Base-by-base conservation (phyloP, 1,284 basidiomycete genomes). In the Hymenochaete sp. region DNA sequence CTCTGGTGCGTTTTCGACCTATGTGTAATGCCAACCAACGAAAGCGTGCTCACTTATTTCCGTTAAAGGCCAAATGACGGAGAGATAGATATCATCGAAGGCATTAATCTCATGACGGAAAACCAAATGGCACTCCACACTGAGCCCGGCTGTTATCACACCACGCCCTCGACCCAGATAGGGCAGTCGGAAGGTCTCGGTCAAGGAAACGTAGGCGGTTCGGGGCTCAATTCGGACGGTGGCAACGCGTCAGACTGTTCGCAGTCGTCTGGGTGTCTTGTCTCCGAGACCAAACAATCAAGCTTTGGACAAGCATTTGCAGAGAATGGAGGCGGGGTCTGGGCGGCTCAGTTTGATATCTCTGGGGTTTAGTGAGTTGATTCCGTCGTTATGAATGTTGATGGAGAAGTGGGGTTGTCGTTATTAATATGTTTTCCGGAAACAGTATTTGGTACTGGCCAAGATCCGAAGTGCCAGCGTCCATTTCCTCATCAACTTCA, bases 391-490 rank as follows among this genome's bases (percentile, higher is more conserved):
- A 53, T 32, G 53, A 65, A 1, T 66, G 62, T 1, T 32, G 45
- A 10, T 14, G 16, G 4, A 6, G 7, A 14, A 16, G 26, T 7
- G 7, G 26, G 7, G 7, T 44, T 25, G 21, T 51, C 32, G 5
- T 61, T 32, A 33, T 5, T 33, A 45, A n/a, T n/a, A n/a, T n/a
- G n/a, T n/a, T n/a, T n/a, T n/a, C n/a, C n/a, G n/a, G n/a, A n/a
- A n/a, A n/a, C n/a, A 77, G 70, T 55, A 73, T 86, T 24, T 90
- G 86, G 86, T 89, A 82, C 61, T 82, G 81, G 74, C 72, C 73
- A 44, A 39, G 26, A 36, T n/a, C 31, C 13, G 35, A 33, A 38
- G 37, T 75, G 21, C 67, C 77, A 49, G 56, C 65, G 48, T 63
- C 68, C 1, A 59, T 75, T 49, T 51, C 55, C 26, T 55, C 58